Conservation (phyloP, 2,329 filamentous ascomycete genomes). For the Fusarium verrucosum region DNA sequence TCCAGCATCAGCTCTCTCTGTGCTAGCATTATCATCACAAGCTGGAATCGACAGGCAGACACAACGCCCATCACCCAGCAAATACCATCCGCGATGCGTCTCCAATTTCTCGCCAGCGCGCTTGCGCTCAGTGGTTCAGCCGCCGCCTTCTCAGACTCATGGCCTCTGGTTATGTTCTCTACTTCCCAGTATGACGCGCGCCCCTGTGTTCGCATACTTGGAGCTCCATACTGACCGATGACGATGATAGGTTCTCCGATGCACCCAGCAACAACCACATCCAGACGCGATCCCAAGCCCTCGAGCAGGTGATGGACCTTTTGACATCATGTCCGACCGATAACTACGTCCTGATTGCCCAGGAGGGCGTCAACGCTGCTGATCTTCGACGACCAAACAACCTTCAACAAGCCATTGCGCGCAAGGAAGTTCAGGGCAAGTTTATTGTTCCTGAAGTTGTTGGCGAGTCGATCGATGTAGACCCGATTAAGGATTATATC, state of each 20-base stretch:
- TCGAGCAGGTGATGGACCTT: constrained; percentile 57
- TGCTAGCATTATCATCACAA: constrained; percentile 35
- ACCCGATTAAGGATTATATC: constrained; percentile 57
- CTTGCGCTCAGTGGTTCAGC: constrained; percentile 66
- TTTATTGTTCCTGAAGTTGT: constrained; percentile 68
- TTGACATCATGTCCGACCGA: constrained; percentile 76
- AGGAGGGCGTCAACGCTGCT: constrained; percentile 75
- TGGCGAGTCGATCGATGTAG: constrained; percentile 55
- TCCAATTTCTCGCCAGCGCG: constrained; percentile 60
- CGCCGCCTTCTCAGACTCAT: constrained; percentile 83
- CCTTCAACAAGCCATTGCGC: constrained; percentile 56
- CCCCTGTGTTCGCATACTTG: constrained; percentile 14
- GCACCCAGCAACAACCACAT: constrained; percentile 54
- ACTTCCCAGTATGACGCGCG: constrained; percentile 73
- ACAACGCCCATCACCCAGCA: constrained; percentile 37
- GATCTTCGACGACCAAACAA: constrained; percentile 68
- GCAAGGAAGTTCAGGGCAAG: constrained; percentile 49
- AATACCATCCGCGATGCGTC: constrained; percentile 60
- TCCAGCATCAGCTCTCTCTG: constrained; percentile 40
- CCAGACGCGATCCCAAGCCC: constrained; percentile 58
- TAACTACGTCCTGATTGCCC: constrained; percentile 79
- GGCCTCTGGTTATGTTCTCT: constrained; percentile 89
- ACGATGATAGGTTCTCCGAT: constrained; percentile 48
- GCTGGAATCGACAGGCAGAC: constrained; percentile 43
- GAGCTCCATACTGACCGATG: constrained; percentile 39